Evolutionary conservation across 257 asterid species (phyloP), one percentile per base, ranked within the genome.

Genomic region (Verbena officinalis): DNA sequence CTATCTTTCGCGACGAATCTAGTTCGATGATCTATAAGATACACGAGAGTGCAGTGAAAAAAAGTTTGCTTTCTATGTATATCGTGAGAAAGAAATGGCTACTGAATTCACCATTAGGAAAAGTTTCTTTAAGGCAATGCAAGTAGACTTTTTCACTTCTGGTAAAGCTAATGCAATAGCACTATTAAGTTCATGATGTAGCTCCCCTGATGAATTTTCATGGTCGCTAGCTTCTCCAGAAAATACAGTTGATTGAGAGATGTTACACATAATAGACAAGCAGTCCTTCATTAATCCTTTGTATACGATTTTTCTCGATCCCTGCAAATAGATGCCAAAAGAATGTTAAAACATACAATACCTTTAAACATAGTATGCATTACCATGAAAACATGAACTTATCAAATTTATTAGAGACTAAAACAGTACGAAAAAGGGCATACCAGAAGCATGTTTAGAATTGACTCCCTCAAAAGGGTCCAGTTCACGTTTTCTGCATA

Each of bases 381-480:
- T 51, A 14, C 50, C 14, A 31, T 19, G 22, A 24, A n/a, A 15
- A n/a, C 45, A 64, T 24, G 12, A 46, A 59, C 36, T 5, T 10
- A 3, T 55, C 5, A 27, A 51, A 31, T 9, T 20, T 40, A 21
- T 42, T 45, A 33, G 46, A 67, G 62, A 23, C 42, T 19, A 39
- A 33, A 42, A 21, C 5, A 42, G 52, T 24, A 44, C 16, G n/a
- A n/a, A 44, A 39, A 24, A 70, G 69, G 48, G 66, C 85, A 76
- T 79, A 92, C 98, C 96, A 92, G 78, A 81, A 92, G 87, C 78
- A 75, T 69, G 73, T 82, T 79, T 51, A 92, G 80, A 67, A 77
- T 78, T 39, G 96, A 87, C 75, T 87, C 96, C 84, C 92, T 81
- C 74, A 89, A 63, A 55, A 79, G 73, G 54, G 75, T 69, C 97